Conservation (phyloP, 257 asterid species). For the Ligustrum vulgare region DNA sequence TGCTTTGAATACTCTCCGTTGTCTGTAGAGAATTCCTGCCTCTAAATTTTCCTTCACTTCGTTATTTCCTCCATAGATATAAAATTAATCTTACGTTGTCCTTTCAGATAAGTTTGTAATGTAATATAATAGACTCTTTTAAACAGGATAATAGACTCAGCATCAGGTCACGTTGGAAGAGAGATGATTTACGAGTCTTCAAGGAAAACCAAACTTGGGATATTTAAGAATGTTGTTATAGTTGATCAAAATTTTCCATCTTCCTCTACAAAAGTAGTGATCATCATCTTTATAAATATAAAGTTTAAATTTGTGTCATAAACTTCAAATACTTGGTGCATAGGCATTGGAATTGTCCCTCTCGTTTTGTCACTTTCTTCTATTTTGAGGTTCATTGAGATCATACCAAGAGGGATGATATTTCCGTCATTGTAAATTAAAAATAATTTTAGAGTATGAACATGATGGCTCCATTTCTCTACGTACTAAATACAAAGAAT, state of each 20-base stretch:
- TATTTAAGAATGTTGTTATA: background rate
- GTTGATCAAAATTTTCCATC: background rate
- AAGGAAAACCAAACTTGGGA: too few relatives aligned
- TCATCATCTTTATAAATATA: too few relatives aligned
- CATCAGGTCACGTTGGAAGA: background rate
- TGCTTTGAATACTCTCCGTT: background rate
- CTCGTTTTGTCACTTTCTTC: background rate
- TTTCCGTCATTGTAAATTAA: background rate
- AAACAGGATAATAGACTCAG: background rate
- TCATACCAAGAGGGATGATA: background rate
- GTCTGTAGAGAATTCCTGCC: too few relatives aligned
- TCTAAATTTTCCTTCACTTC: too few relatives aligned
- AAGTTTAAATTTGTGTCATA: too few relatives aligned
- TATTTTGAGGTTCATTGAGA: background rate
- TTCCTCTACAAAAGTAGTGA: background rate
- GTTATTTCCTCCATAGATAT: too few relatives aligned
- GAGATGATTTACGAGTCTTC: background rate
- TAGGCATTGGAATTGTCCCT: background rate
- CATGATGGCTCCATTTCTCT: too few relatives aligned
- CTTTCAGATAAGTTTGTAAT: background rate
- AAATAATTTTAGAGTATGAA: background rate
- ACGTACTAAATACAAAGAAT: too few relatives aligned
- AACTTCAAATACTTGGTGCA: slow-evolving; percentile 10
- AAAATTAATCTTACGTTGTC: too few relatives aligned
- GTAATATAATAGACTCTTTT: background rate